Evolutionary conservation across 2,329 filamentous ascomycete species (phyloP).

Genomic region (Hypoxylon sp.): DNA sequence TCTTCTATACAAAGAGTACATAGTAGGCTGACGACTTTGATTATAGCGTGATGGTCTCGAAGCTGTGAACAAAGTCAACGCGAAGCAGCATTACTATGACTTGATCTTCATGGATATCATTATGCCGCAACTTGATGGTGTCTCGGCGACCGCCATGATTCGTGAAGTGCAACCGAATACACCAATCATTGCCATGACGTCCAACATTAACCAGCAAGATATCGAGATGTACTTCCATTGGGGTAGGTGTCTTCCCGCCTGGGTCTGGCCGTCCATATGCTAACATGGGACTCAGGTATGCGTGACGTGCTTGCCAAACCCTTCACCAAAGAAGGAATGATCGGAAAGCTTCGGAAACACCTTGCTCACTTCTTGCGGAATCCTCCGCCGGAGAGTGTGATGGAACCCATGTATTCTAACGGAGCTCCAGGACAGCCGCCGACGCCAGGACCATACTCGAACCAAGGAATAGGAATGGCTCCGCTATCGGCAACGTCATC

Average conservation of each 20-base stretch:
- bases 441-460: conserved; percentile 50
- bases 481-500: conserved; percentile 50
- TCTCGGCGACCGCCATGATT: conserved; percentile 93
- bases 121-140: conserved; percentile 95
- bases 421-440: conserved; percentile 48
- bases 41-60: conserved; percentile 84
- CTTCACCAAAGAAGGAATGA: conserved; percentile 89
- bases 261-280: not conserved
- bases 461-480: conserved; percentile 51
- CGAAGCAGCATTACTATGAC: conserved; percentile 65
- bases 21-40: conserved; percentile 41
- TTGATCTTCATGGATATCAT: conserved; percentile 93
- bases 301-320: conserved; percentile 97
- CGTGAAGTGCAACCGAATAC: conserved; percentile 84
- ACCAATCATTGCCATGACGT: conserved; percentile 98
- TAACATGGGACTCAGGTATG: conserved; percentile 74
- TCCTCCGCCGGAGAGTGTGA: conserved; percentile 57
- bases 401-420: conserved; percentile 50
- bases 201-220: conserved; percentile 95
- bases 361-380: conserved; percentile 84
- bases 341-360: conserved; percentile 89
- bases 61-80: conserved; percentile 85
- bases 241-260: conserved; percentile 68
- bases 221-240: conserved; percentile 98
- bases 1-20: not conserved